Percentiles rank a stretch among this genome's conserved stretches.
phyloP scores from a whole-genome alignment of 1,284 basidiomycete genomes.

The Ceratobasidium sp. region DNA sequence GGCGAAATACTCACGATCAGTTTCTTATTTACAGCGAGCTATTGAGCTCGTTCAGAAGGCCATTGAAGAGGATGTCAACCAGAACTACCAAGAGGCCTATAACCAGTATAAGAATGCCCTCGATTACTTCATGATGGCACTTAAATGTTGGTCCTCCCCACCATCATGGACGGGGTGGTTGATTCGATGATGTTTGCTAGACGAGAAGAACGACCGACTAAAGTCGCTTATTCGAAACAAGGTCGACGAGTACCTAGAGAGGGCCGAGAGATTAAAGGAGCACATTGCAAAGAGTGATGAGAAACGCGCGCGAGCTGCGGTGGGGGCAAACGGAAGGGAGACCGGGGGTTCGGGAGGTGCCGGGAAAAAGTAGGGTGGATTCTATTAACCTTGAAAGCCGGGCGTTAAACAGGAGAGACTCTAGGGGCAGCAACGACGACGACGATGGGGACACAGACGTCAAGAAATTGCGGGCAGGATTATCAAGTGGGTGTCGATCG shows the following conservation, averaged over 20 bases:
- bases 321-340: constrained; percentile 76
- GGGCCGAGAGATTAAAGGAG: constrained; percentile 91
- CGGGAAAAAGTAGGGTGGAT: constrained; percentile 62
- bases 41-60: constrained; percentile 94
- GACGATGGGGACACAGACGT: constrained; percentile 88
- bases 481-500: constrained; percentile 60
- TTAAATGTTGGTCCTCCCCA: constrained; percentile 64
- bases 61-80: constrained; percentile 92
- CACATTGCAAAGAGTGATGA: constrained; percentile 71
- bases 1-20: constrained; percentile 6
- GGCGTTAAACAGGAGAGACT: constrained; percentile 33
- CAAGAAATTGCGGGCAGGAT: constrained; percentile 90
- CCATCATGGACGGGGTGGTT: not conserved
- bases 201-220: constrained; percentile 95
- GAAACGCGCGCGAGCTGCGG: constrained; percentile 74
- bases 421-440: constrained; percentile 61
- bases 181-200: constrained; percentile 53
- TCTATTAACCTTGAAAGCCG: constrained; percentile 11
- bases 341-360: constrained; percentile 66
- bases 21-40: constrained; percentile 68
- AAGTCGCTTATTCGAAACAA: constrained; percentile 87
- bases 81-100: constrained; percentile 93
- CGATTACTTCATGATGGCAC: constrained; percentile 96
- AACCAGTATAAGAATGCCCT: constrained; percentile 93
- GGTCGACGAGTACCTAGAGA: constrained; percentile 88